Percentiles rank a stretch among this genome's conserved stretches.
phyloP scores from a whole-genome alignment of 495 filamentous ascomycete genomes.

The Daldinia bambusicola region DNA sequence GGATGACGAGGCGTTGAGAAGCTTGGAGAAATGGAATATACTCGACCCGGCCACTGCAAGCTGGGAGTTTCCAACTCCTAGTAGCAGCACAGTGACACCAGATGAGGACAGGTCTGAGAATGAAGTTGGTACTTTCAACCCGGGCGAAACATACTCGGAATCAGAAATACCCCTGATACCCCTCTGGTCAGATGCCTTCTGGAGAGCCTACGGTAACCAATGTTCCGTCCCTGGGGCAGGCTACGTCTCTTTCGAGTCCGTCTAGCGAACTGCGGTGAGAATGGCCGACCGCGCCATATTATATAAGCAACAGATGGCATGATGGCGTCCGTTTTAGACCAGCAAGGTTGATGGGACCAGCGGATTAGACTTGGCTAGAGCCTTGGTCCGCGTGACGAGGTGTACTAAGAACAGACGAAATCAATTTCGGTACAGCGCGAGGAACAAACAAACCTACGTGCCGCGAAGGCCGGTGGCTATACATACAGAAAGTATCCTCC shows the following conservation, averaged over 20 bases:
- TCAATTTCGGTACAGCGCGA: neutral
- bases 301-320: neutral
- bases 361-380: neutral
- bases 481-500: neutral
- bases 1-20: constrained; percentile 4
- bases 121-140: neutral
- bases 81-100: neutral
- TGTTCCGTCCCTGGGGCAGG: constrained; percentile 9
- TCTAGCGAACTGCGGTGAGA: neutral
- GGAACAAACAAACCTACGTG: neutral
- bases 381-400: neutral
- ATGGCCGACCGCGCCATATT: neutral
- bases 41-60: constrained; percentile 19
- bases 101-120: neutral
- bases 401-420: neutral
- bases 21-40: constrained; percentile 20
- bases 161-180: constrained; percentile 21
- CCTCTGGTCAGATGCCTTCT: constrained; percentile 29
- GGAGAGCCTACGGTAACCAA: constrained; percentile 32
- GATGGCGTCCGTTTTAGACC: too few species aligned
- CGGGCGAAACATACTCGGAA: constrained; percentile 15
- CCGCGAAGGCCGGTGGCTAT: neutral
- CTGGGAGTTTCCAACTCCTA: neutral
- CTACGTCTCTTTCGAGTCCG: constrained; percentile 18
- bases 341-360: too few species aligned